phyloP scores from a whole-genome alignment of 352 stramenopile genomes.

The Blastocystis sp. region DNA sequence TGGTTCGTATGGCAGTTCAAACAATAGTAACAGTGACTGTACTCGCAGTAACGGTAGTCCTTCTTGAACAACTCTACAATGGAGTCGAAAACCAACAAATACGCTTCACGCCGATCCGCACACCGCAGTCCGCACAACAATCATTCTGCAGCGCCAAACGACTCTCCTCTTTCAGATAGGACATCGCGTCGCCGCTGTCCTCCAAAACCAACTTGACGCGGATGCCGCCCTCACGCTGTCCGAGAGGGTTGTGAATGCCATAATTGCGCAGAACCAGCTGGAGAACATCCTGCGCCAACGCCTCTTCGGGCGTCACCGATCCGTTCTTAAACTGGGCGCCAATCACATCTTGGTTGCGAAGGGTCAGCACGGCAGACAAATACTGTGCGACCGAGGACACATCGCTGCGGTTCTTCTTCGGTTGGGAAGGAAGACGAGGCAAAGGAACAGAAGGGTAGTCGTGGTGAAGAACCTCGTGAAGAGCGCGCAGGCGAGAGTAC shows the following conservation, averaged over 20 bases:
- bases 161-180: constrained; percentile 36
- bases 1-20: constrained; percentile 43
- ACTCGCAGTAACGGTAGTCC: constrained; percentile 52
- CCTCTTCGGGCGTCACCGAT: not conserved
- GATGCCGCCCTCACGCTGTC: constrained; percentile 20
- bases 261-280: constrained; percentile 27
- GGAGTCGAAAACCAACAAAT: not conserved
- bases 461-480: not conserved
- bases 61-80: constrained; percentile 38
- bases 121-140: constrained; percentile 47
- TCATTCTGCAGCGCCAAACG: constrained; percentile 52
- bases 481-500: not conserved
- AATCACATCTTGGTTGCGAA: not conserved
- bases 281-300: not conserved
- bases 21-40: constrained; percentile 52
- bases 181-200: not conserved
- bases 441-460: not conserved
- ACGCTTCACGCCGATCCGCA: constrained; percentile 28
- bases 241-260: constrained; percentile 32
- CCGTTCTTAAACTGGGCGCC: not conserved
- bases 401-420: not conserved
- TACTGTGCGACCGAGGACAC: not conserved
- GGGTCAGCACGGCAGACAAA: not conserved
- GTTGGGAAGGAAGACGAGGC: not conserved
- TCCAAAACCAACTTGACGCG: constrained; percentile 25